These are phyloP conservation scores for Arthrobotrys pseudoclavata DNA, from an alignment of 2,329 filamentous ascomycete species.

Conservation along the genomic window DNA sequence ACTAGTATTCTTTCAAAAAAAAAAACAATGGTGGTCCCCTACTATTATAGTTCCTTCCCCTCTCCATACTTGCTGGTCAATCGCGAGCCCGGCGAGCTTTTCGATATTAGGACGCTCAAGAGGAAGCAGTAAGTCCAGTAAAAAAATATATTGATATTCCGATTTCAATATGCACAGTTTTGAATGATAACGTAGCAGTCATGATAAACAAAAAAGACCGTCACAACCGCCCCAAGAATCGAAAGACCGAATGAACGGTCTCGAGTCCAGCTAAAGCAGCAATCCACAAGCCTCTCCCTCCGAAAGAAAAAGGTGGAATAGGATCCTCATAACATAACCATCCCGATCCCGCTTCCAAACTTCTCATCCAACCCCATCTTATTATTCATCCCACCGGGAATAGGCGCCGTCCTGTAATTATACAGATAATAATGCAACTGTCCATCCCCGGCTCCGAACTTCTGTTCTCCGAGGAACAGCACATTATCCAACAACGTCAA, in stretches of 20 bases:
- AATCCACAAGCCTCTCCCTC: background rate
- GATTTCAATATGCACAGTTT: conserved; percentile 27
- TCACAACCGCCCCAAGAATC: background rate
- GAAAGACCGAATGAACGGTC: background rate
- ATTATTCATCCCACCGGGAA: conserved; percentile 85
- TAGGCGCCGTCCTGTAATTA: conserved; percentile 91
- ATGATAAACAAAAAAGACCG: background rate
- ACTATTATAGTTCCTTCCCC: background rate
- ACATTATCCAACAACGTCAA: conserved; percentile 93
- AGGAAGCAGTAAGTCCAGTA: no score
- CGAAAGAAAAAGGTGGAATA: background rate
- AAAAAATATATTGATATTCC: conserved; percentile 5
- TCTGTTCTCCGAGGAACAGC: conserved; percentile 91
- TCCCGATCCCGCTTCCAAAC: conserved; percentile 85
- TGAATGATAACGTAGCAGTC: conserved; percentile 9
- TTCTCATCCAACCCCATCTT: conserved; percentile 82
- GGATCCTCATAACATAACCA: conserved; percentile 78
- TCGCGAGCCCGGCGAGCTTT: no score
- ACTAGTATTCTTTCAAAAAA: background rate
- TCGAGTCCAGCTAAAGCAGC: background rate
- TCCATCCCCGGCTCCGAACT: conserved; percentile 94
- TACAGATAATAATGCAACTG: conserved; percentile 97
- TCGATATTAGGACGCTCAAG: no score
- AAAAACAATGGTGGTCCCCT: background rate
- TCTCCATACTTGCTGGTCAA: no score